Evolutionary conservation across 179 eudicot genomes (phyloP), one percentile per base, ranked within the genome.

Genomic region (Vitellaria paradoxa): DNA sequence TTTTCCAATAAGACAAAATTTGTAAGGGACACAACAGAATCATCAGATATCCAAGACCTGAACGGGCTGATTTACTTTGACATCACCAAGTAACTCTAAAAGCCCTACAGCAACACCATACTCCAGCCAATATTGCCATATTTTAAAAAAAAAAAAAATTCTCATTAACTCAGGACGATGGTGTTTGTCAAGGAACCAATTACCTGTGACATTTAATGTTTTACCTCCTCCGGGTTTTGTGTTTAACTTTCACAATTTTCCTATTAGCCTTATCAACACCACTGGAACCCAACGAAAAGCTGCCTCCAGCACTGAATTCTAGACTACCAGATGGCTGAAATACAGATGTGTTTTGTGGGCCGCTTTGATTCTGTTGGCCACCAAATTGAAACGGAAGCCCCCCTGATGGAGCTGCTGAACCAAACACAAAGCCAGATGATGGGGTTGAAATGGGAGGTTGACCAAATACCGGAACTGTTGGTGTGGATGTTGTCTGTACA

Each of bases 201-300:
- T 50, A 18, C 65, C 70, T 26, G 45, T 9, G 42, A 20, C 18
- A 20, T 21, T 50, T 12, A 18, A 53, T 47, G 61, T 60, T 69
- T 57, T 75, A 75, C 86, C 81, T 93, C 79, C 85, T 84, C 60
- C 85, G 77, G 64, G 26, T 50, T 65, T 65, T 81, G 76, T 63
- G 81, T 75, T 76, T 82, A 57, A 83, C 82, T 73, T 55, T 86
- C n/a, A 95, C 82, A 14, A 80, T 56, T 82, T 80, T 90, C 59
- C 97, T 85, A 72, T 61, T 80, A 64, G 91, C 62, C 73, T 91
- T 90, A 70, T 90, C 93, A 23, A 62, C 84, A 11, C 86, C 93
- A 24, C 85, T 81, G 42, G 83, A 76, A 42, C 97, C 97, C 81
- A 93, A 77, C 0, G 95, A 95, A 85, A 93, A 93, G 85, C 97